A percentile compares a stretch with the other conserved stretches of the same genome.
phyloP scores from a whole-genome alignment of 2,329 filamentous ascomycete species.

The Claviceps pusilla region DNA sequence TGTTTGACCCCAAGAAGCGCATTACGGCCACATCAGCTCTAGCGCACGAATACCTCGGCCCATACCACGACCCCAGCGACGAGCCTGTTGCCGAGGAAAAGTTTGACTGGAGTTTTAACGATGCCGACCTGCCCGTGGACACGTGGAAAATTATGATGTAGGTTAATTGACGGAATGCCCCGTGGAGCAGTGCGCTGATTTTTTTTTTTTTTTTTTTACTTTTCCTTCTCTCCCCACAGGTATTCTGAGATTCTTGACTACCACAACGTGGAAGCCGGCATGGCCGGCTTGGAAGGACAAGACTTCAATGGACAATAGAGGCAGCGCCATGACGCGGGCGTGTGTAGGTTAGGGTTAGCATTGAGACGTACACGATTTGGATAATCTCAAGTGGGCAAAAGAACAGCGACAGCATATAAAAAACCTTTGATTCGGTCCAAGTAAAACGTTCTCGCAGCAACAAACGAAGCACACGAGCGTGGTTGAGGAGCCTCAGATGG shows the following conservation, averaged over 20 bases:
- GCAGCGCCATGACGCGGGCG: background rate
- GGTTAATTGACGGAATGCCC: constrained; percentile 14
- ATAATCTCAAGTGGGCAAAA: constrained; percentile 1
- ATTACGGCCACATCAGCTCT: constrained; percentile 77
- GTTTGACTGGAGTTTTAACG: constrained; percentile 99
- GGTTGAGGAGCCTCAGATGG: too few species aligned
- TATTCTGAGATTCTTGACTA: constrained; percentile 98
- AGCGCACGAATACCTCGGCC: constrained; percentile 81
- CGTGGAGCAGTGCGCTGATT: background rate
- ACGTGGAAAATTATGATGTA: constrained; percentile 99
- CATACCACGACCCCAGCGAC: constrained; percentile 94
- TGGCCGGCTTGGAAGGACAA: constrained; percentile 23
- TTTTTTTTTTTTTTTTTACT: background rate
- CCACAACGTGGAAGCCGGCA: constrained; percentile 66
- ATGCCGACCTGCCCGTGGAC: constrained; percentile 90
- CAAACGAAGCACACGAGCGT: background rate
- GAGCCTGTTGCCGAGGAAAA: constrained; percentile 93
- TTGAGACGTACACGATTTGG: constrained; percentile 4
- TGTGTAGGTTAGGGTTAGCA: background rate
- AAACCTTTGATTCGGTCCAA: background rate
- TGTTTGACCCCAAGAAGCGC: constrained; percentile 95
- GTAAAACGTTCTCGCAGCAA: background rate
- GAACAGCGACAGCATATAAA: constrained; percentile 5
- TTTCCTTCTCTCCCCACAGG: constrained; percentile 35
- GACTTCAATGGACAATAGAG: constrained; percentile 22